Evolutionary conservation across 2,329 filamentous ascomycete genomes (phyloP), one percentile per base, ranked within the genome.

Genomic region (Sarocladiaceae sp.): DNA sequence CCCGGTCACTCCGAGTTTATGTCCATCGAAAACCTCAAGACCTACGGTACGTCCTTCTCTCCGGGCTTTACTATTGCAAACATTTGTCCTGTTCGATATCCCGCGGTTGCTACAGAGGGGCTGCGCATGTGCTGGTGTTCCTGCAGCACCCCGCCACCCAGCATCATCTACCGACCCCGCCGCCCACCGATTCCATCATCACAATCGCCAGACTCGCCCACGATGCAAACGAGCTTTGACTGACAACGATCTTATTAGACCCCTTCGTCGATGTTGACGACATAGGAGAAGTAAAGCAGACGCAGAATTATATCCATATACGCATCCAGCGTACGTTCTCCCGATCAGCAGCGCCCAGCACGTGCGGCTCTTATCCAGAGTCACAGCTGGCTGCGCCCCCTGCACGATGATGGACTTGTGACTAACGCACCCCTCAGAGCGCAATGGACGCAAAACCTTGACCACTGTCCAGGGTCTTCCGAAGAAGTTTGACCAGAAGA

Each of bases 221-320:
- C n/a, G 17, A 31, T 33, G 28, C 26, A 33, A 31, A 44, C 18
- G 23, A 28, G 17, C 4, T 17, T 28, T 42, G 4, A 25, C 50
- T 51, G 50, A 51, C 50, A 12, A 18, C n/a, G 17, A 10, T 22
- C 13, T 15, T 15, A 25, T 64, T 70, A 97, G 94, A 99, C 87
- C 94, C 94, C 88, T 99, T 99, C 90, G 94, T 94, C 87, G 94
- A 97, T 90, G 94, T 92, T 85, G 94, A 97, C 90, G 93, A 96
- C 76, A 91, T 88, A 75, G 92, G 91, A 82, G 89, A 96, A 79
- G 87, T 85, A 72, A 94, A 94, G 78, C 88, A 94, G 82, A 86
- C 88, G 72, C 90, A 96, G 78, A 95, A 96, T 77, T 96, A 97
- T 75, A 96, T 97, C 74, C 94, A 97, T 79, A 97, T 99, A 76